A percentile compares a stretch with the other conserved stretches of the same genome.
Conservation (phyloP, 805 yeast genomes). For the Starmerella riodocensis region DNA sequence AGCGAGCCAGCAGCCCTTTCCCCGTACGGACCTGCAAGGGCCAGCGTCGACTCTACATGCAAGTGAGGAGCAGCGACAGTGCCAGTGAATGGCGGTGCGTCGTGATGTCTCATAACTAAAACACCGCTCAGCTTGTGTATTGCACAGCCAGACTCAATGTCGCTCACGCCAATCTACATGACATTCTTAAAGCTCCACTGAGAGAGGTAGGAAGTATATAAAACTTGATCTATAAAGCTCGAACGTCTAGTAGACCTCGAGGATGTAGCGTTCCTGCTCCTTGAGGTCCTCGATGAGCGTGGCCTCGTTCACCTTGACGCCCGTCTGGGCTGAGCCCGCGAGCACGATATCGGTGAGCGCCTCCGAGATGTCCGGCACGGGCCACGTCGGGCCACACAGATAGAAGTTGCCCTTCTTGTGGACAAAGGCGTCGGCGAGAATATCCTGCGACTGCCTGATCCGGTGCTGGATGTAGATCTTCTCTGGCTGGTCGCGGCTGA, state of each 20-base stretch:
- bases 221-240: neutral
- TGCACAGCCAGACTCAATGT: no score
- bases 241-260: conserved; percentile 68
- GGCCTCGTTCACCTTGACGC: conserved; percentile 55
- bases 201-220: no score
- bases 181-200: no score
- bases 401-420: conserved; percentile 77
- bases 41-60: no score
- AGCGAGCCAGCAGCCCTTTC: no score
- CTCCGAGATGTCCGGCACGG: conserved; percentile 89
- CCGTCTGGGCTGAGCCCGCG: conserved; percentile 55
- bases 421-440: conserved; percentile 66
- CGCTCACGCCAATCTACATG: no score
- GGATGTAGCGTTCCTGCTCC: conserved; percentile 79
- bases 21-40: no score
- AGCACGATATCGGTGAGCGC: conserved; percentile 71
- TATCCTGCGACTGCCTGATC: conserved; percentile 62
- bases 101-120: no score
- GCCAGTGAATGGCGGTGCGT: no score
- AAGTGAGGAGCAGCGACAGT: no score
- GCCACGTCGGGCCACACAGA: conserved; percentile 98
- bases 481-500: conserved; percentile 91
- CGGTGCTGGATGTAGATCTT: conserved; percentile 92
- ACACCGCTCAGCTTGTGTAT: no score
- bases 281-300: conserved; percentile 84